Evolutionary conservation across 1,139 yeast genomes (phyloP), one percentile per base, ranked within the genome.

Genomic region (Yamadazyma spencermartinsiae): DNA sequence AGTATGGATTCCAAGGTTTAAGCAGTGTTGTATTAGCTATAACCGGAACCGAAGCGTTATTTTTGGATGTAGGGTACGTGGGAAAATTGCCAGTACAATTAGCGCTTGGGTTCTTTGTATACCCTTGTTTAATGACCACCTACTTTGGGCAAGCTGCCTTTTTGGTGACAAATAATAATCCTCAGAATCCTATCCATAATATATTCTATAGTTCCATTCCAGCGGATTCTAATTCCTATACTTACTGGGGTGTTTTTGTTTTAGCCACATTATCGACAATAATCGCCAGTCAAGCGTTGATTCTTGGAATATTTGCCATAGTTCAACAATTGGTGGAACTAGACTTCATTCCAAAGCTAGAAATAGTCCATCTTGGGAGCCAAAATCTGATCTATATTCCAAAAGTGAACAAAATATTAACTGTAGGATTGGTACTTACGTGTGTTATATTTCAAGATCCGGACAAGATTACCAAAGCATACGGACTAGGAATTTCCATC

Each of bases 31-130:
- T 78, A 74, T 67, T 79, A 40, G 63, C 80, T 1, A 62, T 79
- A 18, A 78, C 85, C 0, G 85, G 85, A 30, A 65, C 76, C 2
- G 85, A 79, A 48, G 82, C 83, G 4, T 72, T 79, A 79, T 79
- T 79, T 59, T 80, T 82, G 4, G 83, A 79, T 55, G 63, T 79
- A 39, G 80, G 82, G 1, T 80, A 76, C 45, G 76, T 77, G 50
- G 78, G 80, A 2, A 60, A 62, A 28, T 48, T 63, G 7, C 76
- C 83, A 0, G 65, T 76, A 31, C 80, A 76, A 44, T 46, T 77
- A 21, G 64, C 81, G 2, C 52, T 77, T 42, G 44, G 65, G 1
- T 50, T 52, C 10, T 62, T 74, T 45, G 80, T 76, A n/a, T 78
- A 76, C 47, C 79, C 82, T 3, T 62, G 74, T 27, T 56, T 79